A percentile compares a stretch with the other conserved stretches of the same genome.
Evolutionary conservation across 148 eudicot genomes (phyloP).

Genomic region (Chenopodium album): DNA sequence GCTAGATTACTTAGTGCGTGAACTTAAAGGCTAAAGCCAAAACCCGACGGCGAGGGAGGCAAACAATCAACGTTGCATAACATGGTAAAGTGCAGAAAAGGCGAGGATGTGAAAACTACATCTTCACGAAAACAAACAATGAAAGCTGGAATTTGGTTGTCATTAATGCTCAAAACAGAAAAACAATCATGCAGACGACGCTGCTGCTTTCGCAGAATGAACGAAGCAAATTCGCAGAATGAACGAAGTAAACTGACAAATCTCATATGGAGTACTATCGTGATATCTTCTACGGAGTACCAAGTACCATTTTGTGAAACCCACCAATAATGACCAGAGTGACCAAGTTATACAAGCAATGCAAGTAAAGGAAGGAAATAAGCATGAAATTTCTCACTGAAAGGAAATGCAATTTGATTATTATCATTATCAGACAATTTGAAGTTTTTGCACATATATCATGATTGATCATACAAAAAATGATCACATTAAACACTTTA

Average conservation of each 20-base stretch:
- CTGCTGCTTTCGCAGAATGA: not conserved
- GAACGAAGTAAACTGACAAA: not conserved
- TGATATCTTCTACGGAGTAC: no score
- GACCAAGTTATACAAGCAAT: not conserved
- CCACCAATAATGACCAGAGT: not conserved
- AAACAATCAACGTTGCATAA: not conserved
- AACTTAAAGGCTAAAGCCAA: not conserved
- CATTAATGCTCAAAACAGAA: not conserved
- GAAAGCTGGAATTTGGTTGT: slow-evolving; percentile 2
- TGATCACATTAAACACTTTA: slow-evolving; percentile 9
- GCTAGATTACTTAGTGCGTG: not conserved
- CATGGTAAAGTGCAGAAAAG: not conserved
- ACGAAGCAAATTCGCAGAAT: not conserved
- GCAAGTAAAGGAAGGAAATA: not conserved
- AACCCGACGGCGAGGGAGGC: no score
- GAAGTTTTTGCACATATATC: not conserved
- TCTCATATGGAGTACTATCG: not conserved
- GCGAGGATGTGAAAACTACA: not conserved
- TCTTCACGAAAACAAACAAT: not conserved
- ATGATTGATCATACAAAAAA: slow-evolving; percentile 2
- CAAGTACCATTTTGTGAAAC: not conserved
- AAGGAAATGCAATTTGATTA: not conserved
- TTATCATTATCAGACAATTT: not conserved
- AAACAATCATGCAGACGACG: not conserved
- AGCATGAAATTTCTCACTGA: not conserved